Conservation (phyloP, 1,139 yeast species). For the Candida sanyaensis region DNA sequence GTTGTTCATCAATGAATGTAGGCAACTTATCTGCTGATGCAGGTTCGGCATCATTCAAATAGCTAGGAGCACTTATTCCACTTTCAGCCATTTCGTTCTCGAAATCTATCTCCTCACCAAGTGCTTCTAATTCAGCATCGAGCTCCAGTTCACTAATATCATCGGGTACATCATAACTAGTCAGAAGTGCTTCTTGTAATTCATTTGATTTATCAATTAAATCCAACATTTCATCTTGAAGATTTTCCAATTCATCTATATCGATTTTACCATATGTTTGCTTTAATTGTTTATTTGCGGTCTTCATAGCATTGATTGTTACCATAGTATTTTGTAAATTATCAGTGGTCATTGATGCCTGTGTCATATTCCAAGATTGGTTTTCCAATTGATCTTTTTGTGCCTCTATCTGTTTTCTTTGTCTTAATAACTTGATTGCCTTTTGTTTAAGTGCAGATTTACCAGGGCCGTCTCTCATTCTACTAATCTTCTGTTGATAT, state of each 20-base stretch:
- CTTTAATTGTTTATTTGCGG: conserved; percentile 86
- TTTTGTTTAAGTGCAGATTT: conserved; percentile 84
- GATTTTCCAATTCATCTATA: conserved; percentile 85
- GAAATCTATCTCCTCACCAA: conserved; percentile 87
- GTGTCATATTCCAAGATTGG: conserved; percentile 97
- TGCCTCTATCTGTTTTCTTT: conserved; percentile 85
- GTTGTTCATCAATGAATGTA: conserved; percentile 71
- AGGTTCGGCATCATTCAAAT: conserved; percentile 50
- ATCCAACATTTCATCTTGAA: conserved; percentile 97
- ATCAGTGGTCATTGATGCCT: conserved; percentile 95
- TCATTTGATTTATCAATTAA: conserved; percentile 91
- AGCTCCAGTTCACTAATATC: conserved; percentile 90
- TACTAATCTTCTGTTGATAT: conserved; percentile 79
- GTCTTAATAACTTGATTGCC: conserved; percentile 82
- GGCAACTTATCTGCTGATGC: conserved; percentile 53
- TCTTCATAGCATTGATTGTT: conserved; percentile 92
- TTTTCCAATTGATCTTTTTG: conserved; percentile 91
- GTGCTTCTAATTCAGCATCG: conserved; percentile 94
- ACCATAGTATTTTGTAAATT: conserved; percentile 93
- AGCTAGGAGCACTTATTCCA: conserved; percentile 59
- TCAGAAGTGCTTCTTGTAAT: conserved; percentile 81
- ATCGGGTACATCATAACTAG: conserved; percentile 85
- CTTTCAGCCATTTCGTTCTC: conserved; percentile 58
- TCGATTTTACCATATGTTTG: conserved; percentile 91
- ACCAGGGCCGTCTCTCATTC: conserved; percentile 92